Evolutionary conservation across 768 basidiomycete genomes (phyloP).

Genomic region (Kwoniella sp.): DNA sequence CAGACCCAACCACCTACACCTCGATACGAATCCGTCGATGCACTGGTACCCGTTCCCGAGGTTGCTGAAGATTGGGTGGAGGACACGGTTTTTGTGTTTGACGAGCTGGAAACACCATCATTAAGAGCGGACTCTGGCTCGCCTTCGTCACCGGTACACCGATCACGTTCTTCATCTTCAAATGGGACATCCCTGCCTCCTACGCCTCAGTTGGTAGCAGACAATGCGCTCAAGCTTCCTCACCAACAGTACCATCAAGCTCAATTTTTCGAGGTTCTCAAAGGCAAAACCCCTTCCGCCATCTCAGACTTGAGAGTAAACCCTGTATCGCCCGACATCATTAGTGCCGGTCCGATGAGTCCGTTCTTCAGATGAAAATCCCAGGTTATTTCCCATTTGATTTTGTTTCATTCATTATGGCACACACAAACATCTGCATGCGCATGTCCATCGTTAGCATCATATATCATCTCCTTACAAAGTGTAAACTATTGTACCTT

Average conservation of each 20-base stretch:
- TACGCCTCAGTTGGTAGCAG: constrained; percentile 34
- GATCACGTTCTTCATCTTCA: constrained; percentile 35
- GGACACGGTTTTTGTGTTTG: constrained; percentile 31
- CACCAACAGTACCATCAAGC: constrained; percentile 11
- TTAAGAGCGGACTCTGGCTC: constrained; percentile 47
- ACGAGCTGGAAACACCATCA: constrained; percentile 42
- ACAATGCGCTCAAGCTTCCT: constrained; percentile 11
- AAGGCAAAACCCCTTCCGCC: constrained; percentile 15
- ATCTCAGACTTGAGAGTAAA: constrained; percentile 21
- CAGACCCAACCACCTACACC: constrained; percentile 18
- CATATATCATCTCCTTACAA: constrained; percentile 1
- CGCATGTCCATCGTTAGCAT: no score
- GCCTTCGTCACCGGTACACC: constrained; percentile 36
- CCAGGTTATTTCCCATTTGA: background rate
- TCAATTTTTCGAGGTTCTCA: constrained; percentile 21
- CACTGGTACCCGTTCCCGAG: constrained; percentile 13
- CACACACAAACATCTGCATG: constrained; percentile 5
- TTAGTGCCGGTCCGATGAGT: constrained; percentile 7
- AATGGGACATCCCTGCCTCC: constrained; percentile 40
- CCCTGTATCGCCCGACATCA: constrained; percentile 20
- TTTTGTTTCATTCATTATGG: constrained; percentile 1
- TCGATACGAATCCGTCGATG: constrained; percentile 11
- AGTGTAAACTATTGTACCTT: background rate
- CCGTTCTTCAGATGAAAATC: constrained; percentile 23
- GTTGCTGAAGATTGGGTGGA: constrained; percentile 17